Percentiles rank a stretch among this genome's conserved stretches.
These are phyloP conservation scores for Xylaria sp. DNA, from an alignment of 2,329 filamentous ascomycete species.

Conservation along the genomic window DNA sequence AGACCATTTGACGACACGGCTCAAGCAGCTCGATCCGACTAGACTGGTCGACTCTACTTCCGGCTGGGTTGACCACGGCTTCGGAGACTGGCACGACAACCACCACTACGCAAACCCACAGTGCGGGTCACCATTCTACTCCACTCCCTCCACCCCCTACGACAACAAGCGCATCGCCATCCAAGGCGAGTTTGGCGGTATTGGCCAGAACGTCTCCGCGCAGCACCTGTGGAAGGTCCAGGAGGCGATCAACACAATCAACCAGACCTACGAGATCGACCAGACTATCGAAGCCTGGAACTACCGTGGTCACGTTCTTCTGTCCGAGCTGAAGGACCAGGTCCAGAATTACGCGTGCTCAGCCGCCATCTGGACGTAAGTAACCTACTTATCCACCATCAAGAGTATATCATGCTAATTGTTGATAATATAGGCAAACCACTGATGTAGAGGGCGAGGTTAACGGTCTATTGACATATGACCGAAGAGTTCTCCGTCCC, in stretches of 20 bases:
- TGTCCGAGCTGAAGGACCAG: constrained; percentile 70
- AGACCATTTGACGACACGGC: constrained; percentile 62
- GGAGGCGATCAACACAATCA: constrained; percentile 67
- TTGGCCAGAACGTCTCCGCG: constrained; percentile 71
- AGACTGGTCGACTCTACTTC: constrained; percentile 70
- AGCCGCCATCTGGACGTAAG: constrained; percentile 72
- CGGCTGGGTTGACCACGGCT: constrained; percentile 75
- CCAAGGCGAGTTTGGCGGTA: constrained; percentile 77
- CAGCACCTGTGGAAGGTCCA: constrained; percentile 74
- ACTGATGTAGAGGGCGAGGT: constrained; percentile 80
- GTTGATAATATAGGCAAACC: constrained; percentile 61
- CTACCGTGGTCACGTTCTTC: constrained; percentile 69
- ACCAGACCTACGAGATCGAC: constrained; percentile 75
- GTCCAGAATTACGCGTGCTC: constrained; percentile 71
- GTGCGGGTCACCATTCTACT: constrained; percentile 76
- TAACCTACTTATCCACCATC: neutral
- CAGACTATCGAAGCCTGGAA: constrained; percentile 69
- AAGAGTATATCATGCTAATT: constrained; percentile 16
- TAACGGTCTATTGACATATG: constrained; percentile 76
- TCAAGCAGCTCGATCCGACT: constrained; percentile 69
- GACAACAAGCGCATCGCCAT: constrained; percentile 71
- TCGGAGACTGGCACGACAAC: constrained; percentile 74
- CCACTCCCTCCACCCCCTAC: constrained; percentile 63
- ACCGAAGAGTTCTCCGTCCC: constrained; percentile 68
- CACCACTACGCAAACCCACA: constrained; percentile 78